Evolutionary conservation across 305 asterid species (phyloP).

Genomic region (Solanum aculeatissimum): DNA sequence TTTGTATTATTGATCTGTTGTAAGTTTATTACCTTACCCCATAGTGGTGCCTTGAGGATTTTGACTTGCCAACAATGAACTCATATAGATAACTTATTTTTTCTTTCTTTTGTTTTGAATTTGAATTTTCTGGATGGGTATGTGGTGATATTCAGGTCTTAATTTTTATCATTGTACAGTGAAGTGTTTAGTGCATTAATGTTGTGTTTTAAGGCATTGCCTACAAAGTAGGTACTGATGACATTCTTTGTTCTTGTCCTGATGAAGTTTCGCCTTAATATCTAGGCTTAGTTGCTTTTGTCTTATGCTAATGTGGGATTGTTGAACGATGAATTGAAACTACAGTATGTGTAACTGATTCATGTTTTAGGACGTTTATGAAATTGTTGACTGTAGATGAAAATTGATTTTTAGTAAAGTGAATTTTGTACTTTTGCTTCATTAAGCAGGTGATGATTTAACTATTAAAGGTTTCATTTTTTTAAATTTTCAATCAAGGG

Average conservation of each 20-base stretch:
- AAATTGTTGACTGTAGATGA: neutral
- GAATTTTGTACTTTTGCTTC: neutral
- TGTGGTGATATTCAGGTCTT: neutral
- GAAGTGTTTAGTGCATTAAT: neutral
- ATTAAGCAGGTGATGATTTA: neutral
- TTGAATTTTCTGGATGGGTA: neutral
- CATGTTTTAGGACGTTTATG: neutral
- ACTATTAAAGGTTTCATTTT: neutral
- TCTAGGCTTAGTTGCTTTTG: neutral
- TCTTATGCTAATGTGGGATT: neutral
- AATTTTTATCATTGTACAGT: neutral
- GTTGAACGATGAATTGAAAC: neutral
- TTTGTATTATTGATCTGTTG: too few relatives aligned
- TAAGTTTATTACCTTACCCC: too few relatives aligned
- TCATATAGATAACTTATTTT: neutral
- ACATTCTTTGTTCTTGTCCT: neutral
- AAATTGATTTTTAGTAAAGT: neutral
- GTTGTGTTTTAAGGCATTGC: neutral
- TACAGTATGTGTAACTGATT: neutral
- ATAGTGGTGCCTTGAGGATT: neutral
- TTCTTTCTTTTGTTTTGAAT: neutral
- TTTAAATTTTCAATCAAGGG: neutral
- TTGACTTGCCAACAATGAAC: neutral
- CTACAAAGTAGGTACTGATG: neutral
- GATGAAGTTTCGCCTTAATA: neutral